phyloP scores from a whole-genome alignment of 2,329 filamentous ascomycete genomes.

The Byssochlamys sp. region DNA sequence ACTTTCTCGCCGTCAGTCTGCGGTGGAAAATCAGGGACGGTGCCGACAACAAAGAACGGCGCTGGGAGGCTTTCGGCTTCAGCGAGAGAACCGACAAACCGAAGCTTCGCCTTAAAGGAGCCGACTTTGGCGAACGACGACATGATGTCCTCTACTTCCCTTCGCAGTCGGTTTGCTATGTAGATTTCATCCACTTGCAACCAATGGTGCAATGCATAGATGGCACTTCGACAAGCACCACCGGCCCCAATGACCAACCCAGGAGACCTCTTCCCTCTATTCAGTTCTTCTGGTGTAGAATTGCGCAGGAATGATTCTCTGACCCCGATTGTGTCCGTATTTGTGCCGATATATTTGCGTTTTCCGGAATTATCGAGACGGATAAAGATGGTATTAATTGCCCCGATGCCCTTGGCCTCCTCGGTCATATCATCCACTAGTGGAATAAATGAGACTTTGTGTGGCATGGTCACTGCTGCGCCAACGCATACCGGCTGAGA shows the following conservation, averaged over 20 bases:
- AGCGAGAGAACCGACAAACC: slow-evolving; percentile 5
- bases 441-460: slow-evolving; percentile 63
- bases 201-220: slow-evolving; percentile 15
- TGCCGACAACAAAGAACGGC: slow-evolving; percentile 12
- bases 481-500: slow-evolving; percentile 31
- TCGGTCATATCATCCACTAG: slow-evolving; percentile 60
- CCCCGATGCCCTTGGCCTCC: slow-evolving; percentile 32
- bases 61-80: slow-evolving; percentile 3
- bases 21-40: slow-evolving; percentile 12
- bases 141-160: slow-evolving; percentile 13
- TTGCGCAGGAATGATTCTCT: slow-evolving; percentile 38
- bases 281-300: neutral
- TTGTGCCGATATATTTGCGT: slow-evolving; percentile 55
- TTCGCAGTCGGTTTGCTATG: slow-evolving; percentile 11
- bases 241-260: slow-evolving; percentile 13
- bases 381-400: slow-evolving; percentile 25
- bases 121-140: slow-evolving; percentile 4
- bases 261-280: slow-evolving; percentile 4
- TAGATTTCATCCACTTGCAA: slow-evolving; percentile 12
- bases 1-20: slow-evolving; percentile 8
- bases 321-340: slow-evolving; percentile 67
- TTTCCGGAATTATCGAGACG: slow-evolving; percentile 30
- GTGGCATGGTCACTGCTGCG: slow-evolving; percentile 66
- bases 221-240: slow-evolving; percentile 13
- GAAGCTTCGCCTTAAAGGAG: slow-evolving; percentile 5